Evolutionary conservation across 768 basidiomycete species (phyloP), one percentile per base, ranked within the genome.

Genomic region (Candolleomyces eurysporus): DNA sequence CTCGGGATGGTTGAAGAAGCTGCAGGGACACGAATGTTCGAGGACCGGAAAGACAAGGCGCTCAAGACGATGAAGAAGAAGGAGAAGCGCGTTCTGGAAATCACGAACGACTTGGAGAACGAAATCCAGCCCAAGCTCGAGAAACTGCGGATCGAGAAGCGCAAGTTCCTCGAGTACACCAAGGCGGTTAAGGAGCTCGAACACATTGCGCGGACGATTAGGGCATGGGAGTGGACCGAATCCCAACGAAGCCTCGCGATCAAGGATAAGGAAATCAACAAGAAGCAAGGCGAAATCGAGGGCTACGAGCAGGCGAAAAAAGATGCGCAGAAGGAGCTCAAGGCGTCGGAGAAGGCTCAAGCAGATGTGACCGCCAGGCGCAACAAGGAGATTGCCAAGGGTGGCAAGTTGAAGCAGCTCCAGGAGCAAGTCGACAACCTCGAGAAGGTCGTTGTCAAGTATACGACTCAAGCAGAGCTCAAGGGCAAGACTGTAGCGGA

Each of bases 1-100:
- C 83, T 99, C 13, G 94, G 95, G 1, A 96, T 99, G 92, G 92
- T 98, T 3, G 97, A 98, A 73, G 97, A 99, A 72, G 97, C 97
- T 0, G 94, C 96, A 0, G 97, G 97, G 6, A 99, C 97, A 31
- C 89, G 94, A 30, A 98, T 98, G 97, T 99, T 98, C 68, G 97
- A 99, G 72, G 96, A 98, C 58, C 86, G 92, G 17, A 99, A 98
- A 71, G 95, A 97, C 71, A 97, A 97, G 73, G 96, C 96, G 7
- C 84, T 89, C 69, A 94, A 91, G 75, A 97, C 93, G 0, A 99
- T 99, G 90, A 82, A 83, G 26, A 98, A 96, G 82, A 98, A 98
- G 77, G 94, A 98, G 65, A 98, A 96, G 75, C 89, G 91, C 62
- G 90, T 98, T 14, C 87, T 92, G 60, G 96, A 98, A 74, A 88